Conservation (phyloP, 2,329 filamentous ascomycete genomes). For the Xylaria sp. region DNA sequence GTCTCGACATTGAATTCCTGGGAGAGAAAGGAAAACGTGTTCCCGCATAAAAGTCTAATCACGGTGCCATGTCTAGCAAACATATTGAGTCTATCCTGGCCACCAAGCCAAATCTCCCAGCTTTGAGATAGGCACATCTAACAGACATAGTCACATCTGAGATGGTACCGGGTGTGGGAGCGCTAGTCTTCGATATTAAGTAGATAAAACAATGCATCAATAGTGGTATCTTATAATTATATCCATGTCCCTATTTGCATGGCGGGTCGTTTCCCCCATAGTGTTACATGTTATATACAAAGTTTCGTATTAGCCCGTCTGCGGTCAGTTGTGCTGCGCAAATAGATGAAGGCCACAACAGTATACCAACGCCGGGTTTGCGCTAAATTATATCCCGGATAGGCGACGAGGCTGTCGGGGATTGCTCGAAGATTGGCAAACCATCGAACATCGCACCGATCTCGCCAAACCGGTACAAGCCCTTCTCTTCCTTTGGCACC, state of each 20-base stretch:
- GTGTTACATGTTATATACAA: background rate
- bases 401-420: conserved; percentile 8
- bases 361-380: conserved; percentile 8
- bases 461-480: conserved; percentile 53
- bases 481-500: conserved; percentile 35
- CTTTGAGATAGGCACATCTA: too few species aligned
- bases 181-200: too few species aligned
- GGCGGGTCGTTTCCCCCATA: background rate
- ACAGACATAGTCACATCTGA: background rate
- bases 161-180: too few species aligned
- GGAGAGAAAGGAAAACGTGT: too few species aligned
- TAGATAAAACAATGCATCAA: background rate
- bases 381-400: conserved; percentile 23
- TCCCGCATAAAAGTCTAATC: too few species aligned
- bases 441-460: conserved; percentile 52
- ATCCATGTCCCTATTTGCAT: background rate
- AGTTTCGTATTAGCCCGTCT: background rate
- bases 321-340: background rate
- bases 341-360: conserved; percentile 13
- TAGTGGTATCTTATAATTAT: background rate
- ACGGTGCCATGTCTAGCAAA: too few species aligned
- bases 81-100: too few species aligned
- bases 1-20: too few species aligned
- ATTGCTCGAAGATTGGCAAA: conserved; percentile 32
- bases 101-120: too few species aligned